Conservation (phyloP, 257 asterid genomes). For the Rauvolfia tetraphylla region DNA sequence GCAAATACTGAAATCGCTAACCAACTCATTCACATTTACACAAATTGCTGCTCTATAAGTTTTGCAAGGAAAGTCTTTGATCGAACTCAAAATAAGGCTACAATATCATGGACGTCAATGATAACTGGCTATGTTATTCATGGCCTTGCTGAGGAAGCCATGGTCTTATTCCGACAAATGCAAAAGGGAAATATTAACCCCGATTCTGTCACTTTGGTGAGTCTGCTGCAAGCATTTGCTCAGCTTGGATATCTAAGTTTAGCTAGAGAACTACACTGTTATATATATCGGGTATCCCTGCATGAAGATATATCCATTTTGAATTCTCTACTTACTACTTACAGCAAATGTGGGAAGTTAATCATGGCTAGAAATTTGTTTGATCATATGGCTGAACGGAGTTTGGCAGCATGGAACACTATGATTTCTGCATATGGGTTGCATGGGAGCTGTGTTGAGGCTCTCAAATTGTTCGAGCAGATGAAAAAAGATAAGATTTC, state of each 20-base stretch:
- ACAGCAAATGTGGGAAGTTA: conserved; percentile 50
- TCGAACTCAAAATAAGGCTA: conserved; percentile 30
- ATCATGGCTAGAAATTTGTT: conserved; percentile 35
- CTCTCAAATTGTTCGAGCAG: conserved; percentile 34
- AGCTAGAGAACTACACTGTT: conserved; percentile 45
- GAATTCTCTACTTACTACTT: conserved; percentile 47
- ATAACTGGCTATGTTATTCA: conserved; percentile 37
- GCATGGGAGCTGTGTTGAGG: conserved; percentile 43
- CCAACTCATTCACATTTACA: conserved; percentile 37
- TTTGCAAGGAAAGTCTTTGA: conserved; percentile 34
- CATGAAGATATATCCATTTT: conserved; percentile 29
- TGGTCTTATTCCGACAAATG: conserved; percentile 40
- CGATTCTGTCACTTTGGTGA: conserved; percentile 44
- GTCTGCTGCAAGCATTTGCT: conserved; percentile 40
- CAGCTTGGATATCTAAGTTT: conserved; percentile 36
- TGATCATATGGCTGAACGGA: conserved; percentile 29
- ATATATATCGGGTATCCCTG: conserved; percentile 22
- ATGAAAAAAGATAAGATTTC: conserved; percentile 31
- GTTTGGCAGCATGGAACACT: conserved; percentile 52
- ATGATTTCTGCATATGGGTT: conserved; percentile 58
- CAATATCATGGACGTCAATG: conserved; percentile 53
- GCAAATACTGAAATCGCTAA: conserved; percentile 35
- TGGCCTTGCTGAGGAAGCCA: conserved; percentile 35
- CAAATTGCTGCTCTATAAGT: conserved; percentile 34
- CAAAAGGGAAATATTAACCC: conserved; percentile 32